phyloP scores from a whole-genome alignment of 2,329 filamentous ascomycete species.

The Arthrobotrys sinensis region DNA sequence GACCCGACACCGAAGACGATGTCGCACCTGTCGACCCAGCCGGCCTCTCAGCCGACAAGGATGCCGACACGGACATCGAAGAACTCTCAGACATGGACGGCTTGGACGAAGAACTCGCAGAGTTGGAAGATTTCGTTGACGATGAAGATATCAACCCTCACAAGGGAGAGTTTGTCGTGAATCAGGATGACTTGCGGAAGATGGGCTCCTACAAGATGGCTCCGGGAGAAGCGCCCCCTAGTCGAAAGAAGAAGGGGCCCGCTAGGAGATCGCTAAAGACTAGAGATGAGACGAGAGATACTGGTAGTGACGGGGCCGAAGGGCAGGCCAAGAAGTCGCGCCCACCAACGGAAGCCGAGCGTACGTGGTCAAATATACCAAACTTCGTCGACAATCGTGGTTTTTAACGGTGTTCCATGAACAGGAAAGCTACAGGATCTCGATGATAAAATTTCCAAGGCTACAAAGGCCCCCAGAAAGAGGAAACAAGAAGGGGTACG shows the following conservation, averaged over 20 bases:
- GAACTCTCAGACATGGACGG: constrained; percentile 78
- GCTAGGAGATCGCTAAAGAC: constrained; percentile 70
- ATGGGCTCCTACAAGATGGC: constrained; percentile 40
- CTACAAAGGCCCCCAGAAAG: constrained; percentile 81
- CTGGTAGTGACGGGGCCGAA: constrained; percentile 30
- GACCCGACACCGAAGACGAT: constrained; percentile 40
- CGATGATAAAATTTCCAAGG: constrained; percentile 88
- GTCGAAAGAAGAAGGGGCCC: constrained; percentile 75
- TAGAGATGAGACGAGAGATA: constrained; percentile 21
- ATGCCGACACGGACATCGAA: constrained; percentile 80
- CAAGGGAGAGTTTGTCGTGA: constrained; percentile 36
- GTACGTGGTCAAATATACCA: constrained; percentile 18
- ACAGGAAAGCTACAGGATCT: constrained; percentile 82
- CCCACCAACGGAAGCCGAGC: constrained; percentile 33
- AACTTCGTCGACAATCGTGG: background rate
- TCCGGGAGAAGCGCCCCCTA: constrained; percentile 74
- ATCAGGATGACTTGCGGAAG: constrained; percentile 45
- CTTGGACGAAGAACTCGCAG: constrained; percentile 71
- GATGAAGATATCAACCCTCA: constrained; percentile 15
- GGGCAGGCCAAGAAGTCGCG: constrained; percentile 7
- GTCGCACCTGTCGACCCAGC: constrained; percentile 63
- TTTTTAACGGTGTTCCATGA: background rate
- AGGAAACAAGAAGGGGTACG: constrained; percentile 89
- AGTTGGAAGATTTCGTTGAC: constrained; percentile 40
- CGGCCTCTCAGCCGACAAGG: constrained; percentile 69